Conservation (phyloP, 768 basidiomycete genomes). For the Auricularia sp. region DNA sequence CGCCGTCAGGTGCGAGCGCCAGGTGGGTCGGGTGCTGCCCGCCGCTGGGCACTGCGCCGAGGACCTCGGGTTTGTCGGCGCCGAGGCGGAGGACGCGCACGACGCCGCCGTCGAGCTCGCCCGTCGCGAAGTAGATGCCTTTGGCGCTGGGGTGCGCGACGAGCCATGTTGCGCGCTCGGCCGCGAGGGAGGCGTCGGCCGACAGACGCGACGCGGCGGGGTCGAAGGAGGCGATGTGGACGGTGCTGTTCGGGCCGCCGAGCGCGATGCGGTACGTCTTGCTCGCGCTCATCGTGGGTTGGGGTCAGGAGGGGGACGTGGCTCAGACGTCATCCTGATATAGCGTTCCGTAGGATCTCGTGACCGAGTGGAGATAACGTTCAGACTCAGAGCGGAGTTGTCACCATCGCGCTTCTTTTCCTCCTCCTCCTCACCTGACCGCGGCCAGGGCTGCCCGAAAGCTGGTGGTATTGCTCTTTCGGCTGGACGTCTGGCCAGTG, state of each 20-base stretch:
- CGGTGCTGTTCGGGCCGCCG: slow-evolving; percentile 32
- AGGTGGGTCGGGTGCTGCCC: slow-evolving; percentile 60
- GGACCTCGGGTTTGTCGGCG: slow-evolving; percentile 36
- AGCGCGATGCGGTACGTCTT: not conserved
- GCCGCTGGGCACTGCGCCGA: slow-evolving; percentile 41
- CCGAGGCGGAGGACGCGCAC: slow-evolving; percentile 52
- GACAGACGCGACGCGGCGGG: slow-evolving; percentile 35
- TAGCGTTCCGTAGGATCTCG: no score
- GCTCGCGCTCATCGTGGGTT: no score
- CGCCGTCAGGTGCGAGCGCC: slow-evolving; percentile 33
- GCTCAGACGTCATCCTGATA: no score
- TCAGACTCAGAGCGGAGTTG: no score
- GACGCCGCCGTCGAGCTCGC: slow-evolving; percentile 61
- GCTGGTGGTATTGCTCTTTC: no score
- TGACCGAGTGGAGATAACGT: no score
- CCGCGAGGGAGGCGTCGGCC: slow-evolving; percentile 33
- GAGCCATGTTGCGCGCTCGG: slow-evolving; percentile 72
- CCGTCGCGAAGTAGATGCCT: slow-evolving; percentile 51
- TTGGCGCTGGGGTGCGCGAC: slow-evolving; percentile 46
- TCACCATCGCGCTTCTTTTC: no score
- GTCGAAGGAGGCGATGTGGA: slow-evolving; percentile 59
- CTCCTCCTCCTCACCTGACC: no score
- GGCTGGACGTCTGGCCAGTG: no score
- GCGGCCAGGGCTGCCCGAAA: no score
- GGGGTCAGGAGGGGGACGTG: no score